phyloP scores from a whole-genome alignment of 225 moss, liverwort and hornwort species.

The Pseudoscleropodium purum region DNA sequence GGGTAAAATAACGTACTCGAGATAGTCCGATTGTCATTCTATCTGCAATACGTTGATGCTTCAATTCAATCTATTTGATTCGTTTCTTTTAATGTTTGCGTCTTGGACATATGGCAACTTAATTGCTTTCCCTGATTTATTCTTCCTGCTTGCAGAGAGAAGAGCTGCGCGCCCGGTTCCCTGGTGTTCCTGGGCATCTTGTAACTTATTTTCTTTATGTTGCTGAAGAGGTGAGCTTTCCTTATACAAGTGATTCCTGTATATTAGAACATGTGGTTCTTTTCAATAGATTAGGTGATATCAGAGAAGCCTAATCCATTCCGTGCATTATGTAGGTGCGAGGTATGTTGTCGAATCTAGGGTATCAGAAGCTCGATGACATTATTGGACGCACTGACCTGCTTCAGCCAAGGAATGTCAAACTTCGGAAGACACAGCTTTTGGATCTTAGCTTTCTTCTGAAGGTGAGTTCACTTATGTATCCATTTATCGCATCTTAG shows the following conservation, averaged over 20 bases:
- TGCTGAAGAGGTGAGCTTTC: constrained; percentile 69
- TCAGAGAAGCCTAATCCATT: not conserved
- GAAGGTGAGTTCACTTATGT: constrained; percentile 16
- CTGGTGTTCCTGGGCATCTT: constrained; percentile 82
- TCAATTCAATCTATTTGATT: not conserved
- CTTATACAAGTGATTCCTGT: not conserved
- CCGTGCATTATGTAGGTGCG: constrained; percentile 43
- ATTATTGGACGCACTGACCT: constrained; percentile 71
- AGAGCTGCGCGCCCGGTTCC: constrained; percentile 81
- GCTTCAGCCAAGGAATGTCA: constrained; percentile 34
- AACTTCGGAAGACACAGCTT: constrained; percentile 46
- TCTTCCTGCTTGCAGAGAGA: constrained; percentile 49
- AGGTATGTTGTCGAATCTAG: constrained; percentile 58
- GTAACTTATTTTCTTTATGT: constrained; percentile 73
- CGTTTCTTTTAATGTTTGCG: not conserved
- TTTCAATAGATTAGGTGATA: not conserved
- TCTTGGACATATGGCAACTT: not conserved
- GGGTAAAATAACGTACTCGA: not conserved
- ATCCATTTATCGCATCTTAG: not conserved
- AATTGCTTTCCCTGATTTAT: not conserved
- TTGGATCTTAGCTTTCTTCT: constrained; percentile 66
- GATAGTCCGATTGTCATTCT: not conserved
- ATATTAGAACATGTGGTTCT: not conserved
- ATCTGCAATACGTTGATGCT: not conserved
- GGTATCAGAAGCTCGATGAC: constrained; percentile 74